Evolutionary conservation across 2,329 filamentous ascomycete genomes (phyloP).

Genomic region (Ophidiomyces ophidiicola): DNA sequence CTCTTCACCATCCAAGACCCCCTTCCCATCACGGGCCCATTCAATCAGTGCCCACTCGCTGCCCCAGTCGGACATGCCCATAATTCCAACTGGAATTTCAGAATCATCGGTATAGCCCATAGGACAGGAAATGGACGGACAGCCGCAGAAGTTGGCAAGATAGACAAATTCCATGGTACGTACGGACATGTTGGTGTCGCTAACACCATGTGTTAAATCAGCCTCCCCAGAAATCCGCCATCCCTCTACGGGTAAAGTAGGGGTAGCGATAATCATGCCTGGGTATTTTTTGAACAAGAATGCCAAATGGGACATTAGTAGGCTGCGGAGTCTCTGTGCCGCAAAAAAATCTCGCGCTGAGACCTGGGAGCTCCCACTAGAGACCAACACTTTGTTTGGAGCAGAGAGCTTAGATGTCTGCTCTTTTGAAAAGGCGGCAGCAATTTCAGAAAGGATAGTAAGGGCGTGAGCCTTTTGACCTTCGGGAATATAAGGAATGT

Average conservation of each 20-base stretch:
- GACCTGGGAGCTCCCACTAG: slow-evolving; percentile 49
- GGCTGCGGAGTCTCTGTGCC: slow-evolving; percentile 58
- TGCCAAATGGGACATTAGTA: slow-evolving; percentile 69
- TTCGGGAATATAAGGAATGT: slow-evolving; percentile 49
- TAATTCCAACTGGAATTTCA: slow-evolving; percentile 40
- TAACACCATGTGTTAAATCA: slow-evolving; percentile 53
- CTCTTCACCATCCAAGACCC: slow-evolving; percentile 29
- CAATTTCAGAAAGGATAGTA: slow-evolving; percentile 63
- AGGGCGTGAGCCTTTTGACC: slow-evolving; percentile 66
- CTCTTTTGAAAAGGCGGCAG: slow-evolving; percentile 38
- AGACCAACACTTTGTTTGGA: slow-evolving; percentile 58
- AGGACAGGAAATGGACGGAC: slow-evolving; percentile 61
- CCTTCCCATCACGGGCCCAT: slow-evolving; percentile 43
- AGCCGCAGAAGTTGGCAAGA: slow-evolving; percentile 70
- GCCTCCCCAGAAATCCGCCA: slow-evolving; percentile 56
- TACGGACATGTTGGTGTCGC: slow-evolving; percentile 60
- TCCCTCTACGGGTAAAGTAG: slow-evolving; percentile 62
- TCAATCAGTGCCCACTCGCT: slow-evolving; percentile 41
- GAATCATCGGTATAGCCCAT: slow-evolving; percentile 53
- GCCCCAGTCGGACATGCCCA: slow-evolving; percentile 46
- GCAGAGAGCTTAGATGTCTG: slow-evolving; percentile 49
- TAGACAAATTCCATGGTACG: slow-evolving; percentile 75
- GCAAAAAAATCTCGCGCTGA: slow-evolving; percentile 58
- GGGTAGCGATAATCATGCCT: slow-evolving; percentile 65
- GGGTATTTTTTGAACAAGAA: slow-evolving; percentile 58